Evolutionary conservation across 495 filamentous ascomycete species (phyloP).

Genomic region (Penicillium goetzii): DNA sequence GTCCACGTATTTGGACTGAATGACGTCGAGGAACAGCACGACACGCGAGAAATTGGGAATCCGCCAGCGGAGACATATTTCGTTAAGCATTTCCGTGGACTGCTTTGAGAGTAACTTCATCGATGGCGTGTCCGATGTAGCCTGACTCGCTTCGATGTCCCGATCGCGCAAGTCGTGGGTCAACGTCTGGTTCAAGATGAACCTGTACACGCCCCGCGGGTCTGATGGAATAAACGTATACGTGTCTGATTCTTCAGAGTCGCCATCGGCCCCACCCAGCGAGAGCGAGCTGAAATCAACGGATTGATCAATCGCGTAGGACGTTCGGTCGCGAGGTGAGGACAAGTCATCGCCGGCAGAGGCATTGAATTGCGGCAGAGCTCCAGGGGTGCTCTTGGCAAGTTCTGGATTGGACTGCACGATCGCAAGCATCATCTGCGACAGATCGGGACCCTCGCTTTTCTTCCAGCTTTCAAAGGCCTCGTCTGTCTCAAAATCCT

Average conservation of each 20-base stretch:
- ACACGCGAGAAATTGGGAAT: constrained; percentile 82
- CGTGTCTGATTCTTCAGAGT: constrained; percentile 54
- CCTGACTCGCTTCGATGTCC: constrained; percentile 55
- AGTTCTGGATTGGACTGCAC: constrained; percentile 85
- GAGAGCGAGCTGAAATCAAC: constrained; percentile 75
- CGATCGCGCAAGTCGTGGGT: constrained; percentile 67
- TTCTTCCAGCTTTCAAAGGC: constrained; percentile 90
- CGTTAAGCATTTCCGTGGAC: constrained; percentile 80
- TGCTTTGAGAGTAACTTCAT: constrained; percentile 76
- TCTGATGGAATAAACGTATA: constrained; percentile 92
- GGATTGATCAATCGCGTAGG: constrained; percentile 76
- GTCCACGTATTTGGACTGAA: constrained; percentile 81
- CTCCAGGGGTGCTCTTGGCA: constrained; percentile 64
- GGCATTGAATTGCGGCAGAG: constrained; percentile 56
- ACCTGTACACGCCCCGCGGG: constrained; percentile 77
- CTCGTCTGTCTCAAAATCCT: constrained; percentile 91
- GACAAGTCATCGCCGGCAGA: constrained; percentile 56
- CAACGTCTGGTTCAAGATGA: constrained; percentile 74
- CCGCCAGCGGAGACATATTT: constrained; percentile 87
- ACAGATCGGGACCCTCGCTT: constrained; percentile 77
- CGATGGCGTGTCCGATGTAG: constrained; percentile 55
- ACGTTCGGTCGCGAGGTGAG: constrained; percentile 49
- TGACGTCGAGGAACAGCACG: constrained; percentile 82
- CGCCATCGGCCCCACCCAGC: constrained; percentile 57
- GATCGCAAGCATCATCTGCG: constrained; percentile 90